Conservation (phyloP, 2,329 filamentous ascomycete species). For the Cladophialophora exuberans region DNA sequence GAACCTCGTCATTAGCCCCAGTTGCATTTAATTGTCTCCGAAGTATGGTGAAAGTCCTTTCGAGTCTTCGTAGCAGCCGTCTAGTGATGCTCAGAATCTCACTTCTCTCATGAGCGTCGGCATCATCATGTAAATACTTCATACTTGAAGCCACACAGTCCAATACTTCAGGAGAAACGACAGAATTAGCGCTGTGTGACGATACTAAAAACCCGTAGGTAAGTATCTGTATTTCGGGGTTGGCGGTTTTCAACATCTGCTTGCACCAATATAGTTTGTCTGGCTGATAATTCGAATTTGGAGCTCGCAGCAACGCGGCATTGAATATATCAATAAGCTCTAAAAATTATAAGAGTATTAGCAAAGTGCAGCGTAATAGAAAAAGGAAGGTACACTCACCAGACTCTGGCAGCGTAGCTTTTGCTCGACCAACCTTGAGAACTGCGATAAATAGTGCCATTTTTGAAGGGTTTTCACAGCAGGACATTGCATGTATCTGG, state of each 20-base stretch:
- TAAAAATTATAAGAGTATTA: constrained; percentile 3
- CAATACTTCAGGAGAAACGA: constrained; percentile 67
- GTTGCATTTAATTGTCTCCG: constrained; percentile 3
- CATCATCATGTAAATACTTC: constrained; percentile 75
- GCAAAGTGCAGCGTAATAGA: not conserved
- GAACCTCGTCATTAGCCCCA: not conserved
- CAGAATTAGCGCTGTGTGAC: constrained; percentile 73
- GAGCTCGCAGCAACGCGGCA: not conserved
- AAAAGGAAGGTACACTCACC: constrained; percentile 9
- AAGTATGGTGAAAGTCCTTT: constrained; percentile 8
- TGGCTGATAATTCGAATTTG: not conserved
- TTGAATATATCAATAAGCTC: constrained; percentile 16
- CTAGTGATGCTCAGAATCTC: constrained; percentile 76
- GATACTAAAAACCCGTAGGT: constrained; percentile 79
- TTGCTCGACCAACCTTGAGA: constrained; percentile 27
- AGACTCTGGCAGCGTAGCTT: constrained; percentile 19
- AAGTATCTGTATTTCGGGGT: constrained; percentile 72
- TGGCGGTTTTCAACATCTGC: constrained; percentile 50
- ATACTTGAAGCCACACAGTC: constrained; percentile 67
- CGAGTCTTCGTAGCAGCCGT: constrained; percentile 55
- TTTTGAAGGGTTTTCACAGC: constrained; percentile 4
- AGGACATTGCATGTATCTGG: constrained; percentile 8
- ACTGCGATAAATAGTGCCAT: constrained; percentile 26
- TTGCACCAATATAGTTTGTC: constrained; percentile 32
- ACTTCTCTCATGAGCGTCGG: constrained; percentile 82